Evolutionary conservation across 1,284 basidiomycete species (phyloP).

Genomic region (Flammula alnicola): DNA sequence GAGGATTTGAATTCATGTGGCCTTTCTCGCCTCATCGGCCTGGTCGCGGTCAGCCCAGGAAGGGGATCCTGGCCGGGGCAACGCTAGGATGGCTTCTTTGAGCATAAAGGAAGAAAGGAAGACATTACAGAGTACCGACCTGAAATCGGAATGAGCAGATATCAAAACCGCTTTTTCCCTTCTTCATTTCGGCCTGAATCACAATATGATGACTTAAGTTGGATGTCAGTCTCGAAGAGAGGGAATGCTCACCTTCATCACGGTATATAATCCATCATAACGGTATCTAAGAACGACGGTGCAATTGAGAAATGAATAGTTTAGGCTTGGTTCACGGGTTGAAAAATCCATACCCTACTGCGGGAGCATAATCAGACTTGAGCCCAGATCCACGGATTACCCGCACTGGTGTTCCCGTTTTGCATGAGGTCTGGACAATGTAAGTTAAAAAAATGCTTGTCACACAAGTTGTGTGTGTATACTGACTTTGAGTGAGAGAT

Average conservation of each 20-base stretch:
- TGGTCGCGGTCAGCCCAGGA: not conserved
- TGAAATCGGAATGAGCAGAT: conserved; percentile 21
- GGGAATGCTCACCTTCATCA: conserved; percentile 20
- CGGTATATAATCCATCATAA: conserved; percentile 29
- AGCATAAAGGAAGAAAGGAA: no score
- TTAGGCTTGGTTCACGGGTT: no score
- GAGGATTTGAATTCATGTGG: not conserved
- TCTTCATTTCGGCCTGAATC: conserved; percentile 11
- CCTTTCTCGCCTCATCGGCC: conserved; percentile 1
- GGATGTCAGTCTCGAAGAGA: not conserved
- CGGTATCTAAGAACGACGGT: conserved; percentile 20
- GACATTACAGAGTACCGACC: conserved; percentile 15
- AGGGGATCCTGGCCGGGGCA: conserved; percentile 18
- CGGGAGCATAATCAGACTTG: conserved; percentile 25
- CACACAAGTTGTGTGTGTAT: not conserved
- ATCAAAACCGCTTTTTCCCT: conserved; percentile 16
- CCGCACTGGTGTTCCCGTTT: conserved; percentile 27
- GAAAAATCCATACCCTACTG: conserved; percentile 28
- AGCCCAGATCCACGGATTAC: conserved; percentile 33
- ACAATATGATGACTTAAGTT: not conserved
- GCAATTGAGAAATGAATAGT: not conserved
- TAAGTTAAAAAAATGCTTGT: not conserved
- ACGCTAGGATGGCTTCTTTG: no score
- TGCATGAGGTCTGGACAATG: conserved; percentile 24
- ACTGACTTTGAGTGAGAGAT: no score